Evolutionary conservation across 345 rosid genomes (phyloP).

Genomic region (Boechera retrofracta): DNA sequence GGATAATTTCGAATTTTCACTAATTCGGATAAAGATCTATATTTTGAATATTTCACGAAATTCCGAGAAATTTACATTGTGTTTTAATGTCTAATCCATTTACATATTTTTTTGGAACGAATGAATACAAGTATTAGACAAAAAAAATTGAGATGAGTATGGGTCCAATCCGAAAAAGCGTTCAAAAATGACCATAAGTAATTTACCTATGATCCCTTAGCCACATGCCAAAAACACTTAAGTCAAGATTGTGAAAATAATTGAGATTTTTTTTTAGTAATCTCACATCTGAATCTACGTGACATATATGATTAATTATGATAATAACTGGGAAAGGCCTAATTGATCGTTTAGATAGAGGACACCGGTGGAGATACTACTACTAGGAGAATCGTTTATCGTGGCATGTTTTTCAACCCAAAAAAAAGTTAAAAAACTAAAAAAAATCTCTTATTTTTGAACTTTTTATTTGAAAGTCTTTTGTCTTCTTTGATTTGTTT

Average conservation of each 20-base stretch:
- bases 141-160: too few relatives aligned
- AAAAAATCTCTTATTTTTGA: background rate
- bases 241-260: conserved; percentile 21
- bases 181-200: background rate
- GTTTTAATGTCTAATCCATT: background rate
- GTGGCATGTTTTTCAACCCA: conserved; percentile 38
- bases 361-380: conserved; percentile 32
- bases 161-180: background rate
- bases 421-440: background rate
- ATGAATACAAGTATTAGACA: background rate
- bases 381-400: conserved; percentile 37
- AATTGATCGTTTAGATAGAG: conserved; percentile 16
- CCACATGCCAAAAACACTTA: conserved; percentile 30
- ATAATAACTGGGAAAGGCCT: background rate
- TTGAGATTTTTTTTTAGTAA: conserved; percentile 4
- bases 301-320: conserved; percentile 11
- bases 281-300: conserved; percentile 29
- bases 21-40: background rate
- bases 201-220: background rate
- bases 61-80: background rate
- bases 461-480: background rate
- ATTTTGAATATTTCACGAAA: background rate
- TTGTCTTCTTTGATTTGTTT: conserved; percentile 26
- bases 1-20: background rate
- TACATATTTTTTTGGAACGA: background rate